These are phyloP conservation scores for Stevia rebaudiana DNA, from an alignment of 140 eudicot genomes.

Conservation along the genomic window DNA sequence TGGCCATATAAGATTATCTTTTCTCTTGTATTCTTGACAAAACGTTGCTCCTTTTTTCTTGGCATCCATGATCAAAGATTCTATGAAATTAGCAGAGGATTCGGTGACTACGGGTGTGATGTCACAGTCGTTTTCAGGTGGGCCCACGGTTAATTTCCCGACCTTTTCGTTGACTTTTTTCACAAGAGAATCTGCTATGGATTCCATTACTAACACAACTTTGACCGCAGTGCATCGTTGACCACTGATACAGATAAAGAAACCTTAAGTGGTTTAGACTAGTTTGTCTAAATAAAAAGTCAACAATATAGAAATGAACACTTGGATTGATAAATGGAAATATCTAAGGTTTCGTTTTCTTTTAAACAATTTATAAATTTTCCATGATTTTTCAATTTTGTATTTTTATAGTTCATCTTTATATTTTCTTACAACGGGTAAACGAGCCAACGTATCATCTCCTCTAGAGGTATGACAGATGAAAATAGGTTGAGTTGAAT, in stretches of 20 bases:
- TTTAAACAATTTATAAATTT: not conserved
- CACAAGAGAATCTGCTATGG: slow-evolving; percentile 42
- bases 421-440: not conserved
- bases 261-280: not conserved
- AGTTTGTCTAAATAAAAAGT: not conserved
- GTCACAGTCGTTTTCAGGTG: slow-evolving; percentile 52
- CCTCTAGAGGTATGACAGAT: not conserved
- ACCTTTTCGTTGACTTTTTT: slow-evolving; percentile 43
- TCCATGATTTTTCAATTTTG: not conserved
- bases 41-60: slow-evolving; percentile 51
- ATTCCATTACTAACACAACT: slow-evolving; percentile 50
- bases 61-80: slow-evolving; percentile 52
- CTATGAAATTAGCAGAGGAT: slow-evolving; percentile 53
- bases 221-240: slow-evolving; percentile 58
- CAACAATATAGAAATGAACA: slow-evolving; percentile 4
- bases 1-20: slow-evolving; percentile 61
- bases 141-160: slow-evolving; percentile 48
- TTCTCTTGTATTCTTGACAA: slow-evolving; percentile 58
- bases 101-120: slow-evolving; percentile 58
- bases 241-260: slow-evolving; percentile 31
- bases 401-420: not conserved
- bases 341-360: not conserved
- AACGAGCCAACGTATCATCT: not conserved
- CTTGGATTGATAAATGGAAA: not conserved
- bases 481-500: not conserved